Conservation (phyloP, 164 flowering plant genomes). For the Stephania japonica region DNA sequence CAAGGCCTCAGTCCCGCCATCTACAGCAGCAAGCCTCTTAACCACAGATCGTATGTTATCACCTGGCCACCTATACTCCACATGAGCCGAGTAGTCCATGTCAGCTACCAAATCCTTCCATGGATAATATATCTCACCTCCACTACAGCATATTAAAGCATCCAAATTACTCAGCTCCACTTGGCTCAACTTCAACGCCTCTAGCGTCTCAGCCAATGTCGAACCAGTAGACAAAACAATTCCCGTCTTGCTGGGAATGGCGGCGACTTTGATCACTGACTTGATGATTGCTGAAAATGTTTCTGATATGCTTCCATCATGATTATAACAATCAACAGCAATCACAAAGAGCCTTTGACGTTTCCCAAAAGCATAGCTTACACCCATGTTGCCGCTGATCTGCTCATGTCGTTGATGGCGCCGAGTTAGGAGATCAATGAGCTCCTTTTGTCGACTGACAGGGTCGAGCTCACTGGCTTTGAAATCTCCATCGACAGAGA, state of each 20-base stretch:
- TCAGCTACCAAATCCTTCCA: slow-evolving; percentile 59
- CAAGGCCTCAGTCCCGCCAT: slow-evolving; percentile 42
- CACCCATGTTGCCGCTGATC: slow-evolving; percentile 21
- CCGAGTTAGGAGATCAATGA: slow-evolving; percentile 43
- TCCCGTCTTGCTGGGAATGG: slow-evolving; percentile 38
- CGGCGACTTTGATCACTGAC: slow-evolving; percentile 36
- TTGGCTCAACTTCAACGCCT: slow-evolving; percentile 34
- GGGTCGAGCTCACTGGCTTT: slow-evolving; percentile 47
- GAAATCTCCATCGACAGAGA: slow-evolving; percentile 62
- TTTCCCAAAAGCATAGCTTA: slow-evolving; percentile 46
- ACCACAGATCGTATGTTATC: slow-evolving; percentile 49
- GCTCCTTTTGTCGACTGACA: slow-evolving; percentile 43
- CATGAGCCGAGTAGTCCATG: slow-evolving; percentile 53
- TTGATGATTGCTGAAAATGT: slow-evolving; percentile 30
- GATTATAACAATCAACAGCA: slow-evolving; percentile 50
- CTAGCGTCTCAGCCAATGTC: slow-evolving; percentile 43
- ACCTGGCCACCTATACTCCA: slow-evolving; percentile 75
- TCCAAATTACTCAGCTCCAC: slow-evolving; percentile 53
- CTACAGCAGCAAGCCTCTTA: slow-evolving; percentile 47
- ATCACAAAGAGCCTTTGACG: slow-evolving; percentile 56
- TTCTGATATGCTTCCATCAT: slow-evolving; percentile 25
- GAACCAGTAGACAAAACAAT: slow-evolving; percentile 51
- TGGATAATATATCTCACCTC: slow-evolving; percentile 60
- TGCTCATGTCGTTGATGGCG: slow-evolving; percentile 16
- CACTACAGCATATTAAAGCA: slow-evolving; percentile 67